These are phyloP conservation scores for Pistacia atlantica DNA, from an alignment of 345 rosid genomes.

Conservation along the genomic window DNA sequence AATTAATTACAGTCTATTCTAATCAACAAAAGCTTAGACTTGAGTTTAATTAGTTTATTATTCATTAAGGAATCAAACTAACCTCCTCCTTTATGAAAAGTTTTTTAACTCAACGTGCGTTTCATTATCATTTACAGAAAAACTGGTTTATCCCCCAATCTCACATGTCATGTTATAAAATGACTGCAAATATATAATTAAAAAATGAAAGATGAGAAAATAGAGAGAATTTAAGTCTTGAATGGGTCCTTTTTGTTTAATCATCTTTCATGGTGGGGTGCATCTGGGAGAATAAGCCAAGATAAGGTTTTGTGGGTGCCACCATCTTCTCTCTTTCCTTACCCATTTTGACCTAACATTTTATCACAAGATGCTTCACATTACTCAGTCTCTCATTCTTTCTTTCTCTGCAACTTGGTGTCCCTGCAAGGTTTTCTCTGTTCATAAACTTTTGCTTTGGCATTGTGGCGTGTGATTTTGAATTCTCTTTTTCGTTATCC, in stretches of 20 bases:
- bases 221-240: too few species aligned
- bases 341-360: constrained; percentile 17
- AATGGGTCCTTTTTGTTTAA: constrained; percentile 14
- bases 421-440: background rate
- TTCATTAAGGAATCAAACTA: background rate
- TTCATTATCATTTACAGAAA: background rate
- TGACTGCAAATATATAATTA: too few species aligned
- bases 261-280: constrained; percentile 40
- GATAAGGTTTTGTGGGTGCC: constrained; percentile 53
- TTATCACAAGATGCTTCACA: background rate
- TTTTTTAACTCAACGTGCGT: background rate
- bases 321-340: constrained; percentile 9
- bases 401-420: background rate
- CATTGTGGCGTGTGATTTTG: constrained; percentile 12
- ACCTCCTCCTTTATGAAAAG: background rate
- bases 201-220: too few species aligned
- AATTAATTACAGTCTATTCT: background rate
- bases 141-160: too few species aligned
- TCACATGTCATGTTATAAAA: too few species aligned
- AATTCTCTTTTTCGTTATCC: background rate
- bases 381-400: background rate
- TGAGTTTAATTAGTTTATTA: too few species aligned
- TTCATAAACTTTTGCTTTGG: background rate
- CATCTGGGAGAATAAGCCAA: constrained; percentile 38
- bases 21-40: too few species aligned